These are phyloP conservation scores for Neurospora sp. DNA, from an alignment of 495 filamentous ascomycete species.

Conservation along the genomic window DNA sequence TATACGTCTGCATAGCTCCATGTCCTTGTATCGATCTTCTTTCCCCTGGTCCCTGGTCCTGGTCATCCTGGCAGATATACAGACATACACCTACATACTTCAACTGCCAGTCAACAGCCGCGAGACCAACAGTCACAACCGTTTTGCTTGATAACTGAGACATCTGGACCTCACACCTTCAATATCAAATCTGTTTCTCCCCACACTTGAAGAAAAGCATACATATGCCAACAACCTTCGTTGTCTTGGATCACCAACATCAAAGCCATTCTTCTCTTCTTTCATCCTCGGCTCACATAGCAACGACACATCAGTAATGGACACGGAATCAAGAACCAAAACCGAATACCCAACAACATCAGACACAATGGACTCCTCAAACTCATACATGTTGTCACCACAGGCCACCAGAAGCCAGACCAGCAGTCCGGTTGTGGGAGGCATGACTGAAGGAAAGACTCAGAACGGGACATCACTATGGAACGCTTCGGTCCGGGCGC, in stretches of 20 bases:
- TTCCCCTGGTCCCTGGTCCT: background rate
- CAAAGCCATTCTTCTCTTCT: background rate
- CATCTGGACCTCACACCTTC: background rate
- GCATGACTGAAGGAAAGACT: background rate
- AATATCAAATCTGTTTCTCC: background rate
- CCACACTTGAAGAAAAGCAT: background rate
- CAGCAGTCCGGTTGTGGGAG: background rate
- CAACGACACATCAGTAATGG: background rate
- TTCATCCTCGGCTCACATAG: background rate
- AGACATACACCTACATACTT: background rate
- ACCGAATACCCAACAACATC: background rate
- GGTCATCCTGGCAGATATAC: background rate
- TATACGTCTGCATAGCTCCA: background rate
- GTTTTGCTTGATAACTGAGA: background rate
- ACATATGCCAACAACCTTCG: background rate
- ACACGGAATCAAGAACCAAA: background rate
- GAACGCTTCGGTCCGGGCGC: constrained; percentile 8
- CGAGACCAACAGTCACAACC: background rate
- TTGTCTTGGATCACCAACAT: background rate
- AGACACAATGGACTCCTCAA: background rate
- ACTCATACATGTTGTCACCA: background rate
- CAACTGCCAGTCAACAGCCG: background rate
- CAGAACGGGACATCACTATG: constrained; percentile 4
- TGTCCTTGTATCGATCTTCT: background rate
- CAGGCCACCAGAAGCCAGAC: background rate